Evolutionary conservation across 148 eudicot genomes (phyloP), one percentile per base, ranked within the genome.

Genomic region (Pouteria glomerata): DNA sequence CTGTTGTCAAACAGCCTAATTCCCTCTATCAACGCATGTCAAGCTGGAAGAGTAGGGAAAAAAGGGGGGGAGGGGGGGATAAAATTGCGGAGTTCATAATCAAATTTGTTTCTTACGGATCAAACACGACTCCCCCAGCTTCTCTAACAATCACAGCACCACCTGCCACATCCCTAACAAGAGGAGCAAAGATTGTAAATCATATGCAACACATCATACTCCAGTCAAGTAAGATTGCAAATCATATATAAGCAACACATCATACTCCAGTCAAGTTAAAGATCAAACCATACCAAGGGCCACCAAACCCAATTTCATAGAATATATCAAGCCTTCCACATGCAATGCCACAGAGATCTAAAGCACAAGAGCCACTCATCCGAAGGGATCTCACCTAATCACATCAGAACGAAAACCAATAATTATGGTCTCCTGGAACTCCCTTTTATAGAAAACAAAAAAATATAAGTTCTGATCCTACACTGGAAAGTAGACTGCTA

Each of bases 281-380:
- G 16, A 55, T 51, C 53, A 18, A 79, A 19, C 23, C 26, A 66
- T 63, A 26, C 98, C 96, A 94, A 62, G 96, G 84, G 64, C 97
- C 98, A 2, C 98, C 97, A 74, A 86, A 91, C 55, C 93, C 97
- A 42, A 66, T 44, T 77, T 83, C 88, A 80, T 89, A 91, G 76
- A 86, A 84, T 19, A 91, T 74, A 60, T 89, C 97, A 74, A 89
- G 77, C 85, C 98, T 91, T 76, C 98, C 98, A 57, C 91, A 83
- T 52, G 97, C 98, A 75, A 95, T 78, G 31, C 98, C 97, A 62
- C 96, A 91, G 50, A 91, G 89, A 76, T 88, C 82, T 84, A 95
- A 66, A n/a, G 97, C 98, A 84, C 98, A 91, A 18, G 97, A 95
- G 59, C 98, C 98, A 33, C 86, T 73, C 98, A 95, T 91, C 66